Conservation (phyloP, 75 land plant species). For the Cunninghamia lanceolata region DNA sequence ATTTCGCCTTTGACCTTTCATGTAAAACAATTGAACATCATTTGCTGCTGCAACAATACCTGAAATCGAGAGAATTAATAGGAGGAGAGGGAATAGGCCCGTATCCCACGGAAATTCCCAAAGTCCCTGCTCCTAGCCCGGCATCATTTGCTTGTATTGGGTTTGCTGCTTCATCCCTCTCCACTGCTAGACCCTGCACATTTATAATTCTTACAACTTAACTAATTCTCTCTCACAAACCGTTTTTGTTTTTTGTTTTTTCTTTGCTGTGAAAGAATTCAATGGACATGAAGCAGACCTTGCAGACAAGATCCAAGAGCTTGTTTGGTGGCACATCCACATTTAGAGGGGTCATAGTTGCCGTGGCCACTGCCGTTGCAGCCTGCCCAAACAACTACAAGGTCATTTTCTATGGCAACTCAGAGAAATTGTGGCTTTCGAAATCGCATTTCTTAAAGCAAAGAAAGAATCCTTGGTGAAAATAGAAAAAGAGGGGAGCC, state of each 20-base stretch:
- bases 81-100: slow-evolving; percentile 53
- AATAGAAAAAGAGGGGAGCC: not conserved
- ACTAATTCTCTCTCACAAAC: not conserved
- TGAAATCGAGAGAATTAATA: slow-evolving; percentile 55
- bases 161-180: slow-evolving; percentile 52
- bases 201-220: slow-evolving; percentile 15
- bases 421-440: not conserved
- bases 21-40: not conserved
- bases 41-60: slow-evolving; percentile 25
- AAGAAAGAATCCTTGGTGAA: not conserved
- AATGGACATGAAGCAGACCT: slow-evolving; percentile 38
- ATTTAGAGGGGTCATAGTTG: slow-evolving; percentile 81
- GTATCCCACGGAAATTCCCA: slow-evolving; percentile 30
- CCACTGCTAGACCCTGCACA: slow-evolving; percentile 82
- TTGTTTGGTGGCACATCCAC: slow-evolving; percentile 64
- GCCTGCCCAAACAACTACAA: slow-evolving; percentile 44
- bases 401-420: not conserved
- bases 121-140: slow-evolving; percentile 24
- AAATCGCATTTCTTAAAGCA: not conserved
- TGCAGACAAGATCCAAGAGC: slow-evolving; percentile 70
- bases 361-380: slow-evolving; percentile 77
- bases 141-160: slow-evolving; percentile 22
- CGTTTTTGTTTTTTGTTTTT: not conserved
- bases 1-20: not conserved
- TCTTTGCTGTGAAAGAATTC: not conserved